Base-by-base conservation (phyloP, 2,329 filamentous ascomycete species). In the Pseudophaeomoniella oleicola region DNA sequence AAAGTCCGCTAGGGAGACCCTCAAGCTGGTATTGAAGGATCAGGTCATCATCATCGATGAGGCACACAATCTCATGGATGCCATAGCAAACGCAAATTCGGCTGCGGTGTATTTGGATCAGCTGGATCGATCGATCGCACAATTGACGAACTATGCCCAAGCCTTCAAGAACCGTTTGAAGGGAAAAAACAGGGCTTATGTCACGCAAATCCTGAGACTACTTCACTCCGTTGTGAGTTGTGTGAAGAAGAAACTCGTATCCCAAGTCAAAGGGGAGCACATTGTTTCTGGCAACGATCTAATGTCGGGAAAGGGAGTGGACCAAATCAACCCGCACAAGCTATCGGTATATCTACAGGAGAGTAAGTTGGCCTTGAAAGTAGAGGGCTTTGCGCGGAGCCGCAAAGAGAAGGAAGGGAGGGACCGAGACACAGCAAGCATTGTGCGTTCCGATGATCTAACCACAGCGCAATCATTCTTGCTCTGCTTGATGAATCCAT, bases 41-140 rank as follows among this genome's bases (percentile, higher is more conserved):
- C 90, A 93, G 50, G 68, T 98, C 0, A 77, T 98, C n/a, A 81
- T 98, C 16, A 83, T 98, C 34, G 90, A 98, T 47, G 90, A 98
- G 62, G 90, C 90, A 0, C 90, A 98, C 54, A 98, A 98, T 51
- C 72, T 98, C 36, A 94, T 94, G 80, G 87, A 94, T 54, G 86
- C 88, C 0, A 84, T 98, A 32, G 74, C 84, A 12, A 80, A 78
- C 32, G 90, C 94, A 19, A 78, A 94, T 53, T 87, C 87, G 0
- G 75, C 84, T 0, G 75, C 81, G 22, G 69, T 96, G 14, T 74
- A 73, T 2, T 62, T 93, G 3, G 63, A 63, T 16, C 86, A 94
- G 43, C 63, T 96, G 13, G 73, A 73, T 35, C 69, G 71, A 40
- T 83, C 81, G 2, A 72, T 83, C 37, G 68, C 69, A 34, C 86